Evolutionary conservation across 257 asterid genomes (phyloP), one percentile per base, ranked within the genome.

Genomic region (Fraxinus cuspidata): DNA sequence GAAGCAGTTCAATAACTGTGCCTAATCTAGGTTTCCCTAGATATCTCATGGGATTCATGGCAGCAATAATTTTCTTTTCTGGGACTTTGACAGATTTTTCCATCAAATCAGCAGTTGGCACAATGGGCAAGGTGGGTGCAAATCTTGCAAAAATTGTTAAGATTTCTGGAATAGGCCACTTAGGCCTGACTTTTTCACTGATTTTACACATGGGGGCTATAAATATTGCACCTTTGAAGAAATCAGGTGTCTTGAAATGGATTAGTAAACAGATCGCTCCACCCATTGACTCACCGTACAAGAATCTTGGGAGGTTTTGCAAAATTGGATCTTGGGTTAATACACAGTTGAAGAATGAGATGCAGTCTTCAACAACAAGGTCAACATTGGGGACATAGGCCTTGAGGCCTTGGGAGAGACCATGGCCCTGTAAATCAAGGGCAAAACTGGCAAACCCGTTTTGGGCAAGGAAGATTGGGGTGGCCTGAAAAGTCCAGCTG

Each of bases 341-440:
- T 3, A 78, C 25, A 7, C 37, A 84, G 18, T 53, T 53, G 85
- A 86, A 89, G 81, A 87, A 89, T 0, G 93, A 87, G 35, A 89
- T 19, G 58, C 87, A 88, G 75, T 92, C 97, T 51, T 88, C 87
- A 6, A 94, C 87, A 10, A 89, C 89, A 2, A 74, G 73, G 81
- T 92, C 96, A 15, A 92, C 89, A 79, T 83, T 88, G 0, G 97
- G 98, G 27, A 90, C 96, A 79, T 83, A 90, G 74, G 94, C 95
- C 71, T 83, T 89, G 83, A 92, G 93, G 38, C 97, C 98, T 28
- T 87, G 86, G n/a, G 98, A 94, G 53, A 69, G 89, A 79, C 98
- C 97, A 78, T 94, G 98, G 85, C 98, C 98, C 81, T 89, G 91
- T 29, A 94, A 90, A 40, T 94, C 97, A n/a, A 92, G 88, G 87